Evolutionary conservation across 352 stramenopile species (phyloP), one percentile per base, ranked within the genome.

Genomic region (Phytophthora litchii): DNA sequence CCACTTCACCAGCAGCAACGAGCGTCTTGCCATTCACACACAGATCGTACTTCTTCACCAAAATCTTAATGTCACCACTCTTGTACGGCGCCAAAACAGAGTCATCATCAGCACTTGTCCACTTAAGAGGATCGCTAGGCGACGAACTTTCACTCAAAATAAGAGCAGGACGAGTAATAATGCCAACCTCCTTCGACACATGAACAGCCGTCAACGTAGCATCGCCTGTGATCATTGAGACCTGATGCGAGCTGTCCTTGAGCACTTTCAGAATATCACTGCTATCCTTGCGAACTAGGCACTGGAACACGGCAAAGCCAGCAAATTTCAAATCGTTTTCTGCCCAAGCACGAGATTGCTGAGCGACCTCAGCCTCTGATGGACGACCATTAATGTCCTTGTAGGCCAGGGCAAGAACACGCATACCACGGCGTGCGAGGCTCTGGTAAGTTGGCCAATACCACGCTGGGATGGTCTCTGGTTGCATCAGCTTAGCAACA

Each of bases 161-260:
- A 12, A 96, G 44, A 25, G 85, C 83, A 7, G 81, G 78, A 37
- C 73, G 75, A 51, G 76, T 76, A 36, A 99, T 74, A 46, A 99
- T 99, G 32, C 89, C 88, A 2, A 99, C 95, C 61, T 98, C 86
- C 54, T 91, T 88, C 7, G 97, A 97, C 19, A 99, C 97, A 57
- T 99, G 93, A 23, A 96, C 91, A 31, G 97, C 97, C 34, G 98
- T 99, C 23, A 99, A 80, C 9, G 97, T 91, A 31, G 92, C 91
- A 74, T 99, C 98, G 50, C 98, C 98, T 11, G 98, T 99, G 64
- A 99, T 99, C 95, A 99, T 99, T 17, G 96, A 94, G 11, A 97
- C 86, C n/a, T 82, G 56, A 68, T 99, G 96, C 14, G 86, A 91
- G 59, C 90, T 97, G 20, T 87, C 84, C 47, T 86, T 82, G 31